These are phyloP conservation scores for Penicillium cinerascens DNA, from an alignment of 495 filamentous ascomycete species.

Conservation along the genomic window DNA sequence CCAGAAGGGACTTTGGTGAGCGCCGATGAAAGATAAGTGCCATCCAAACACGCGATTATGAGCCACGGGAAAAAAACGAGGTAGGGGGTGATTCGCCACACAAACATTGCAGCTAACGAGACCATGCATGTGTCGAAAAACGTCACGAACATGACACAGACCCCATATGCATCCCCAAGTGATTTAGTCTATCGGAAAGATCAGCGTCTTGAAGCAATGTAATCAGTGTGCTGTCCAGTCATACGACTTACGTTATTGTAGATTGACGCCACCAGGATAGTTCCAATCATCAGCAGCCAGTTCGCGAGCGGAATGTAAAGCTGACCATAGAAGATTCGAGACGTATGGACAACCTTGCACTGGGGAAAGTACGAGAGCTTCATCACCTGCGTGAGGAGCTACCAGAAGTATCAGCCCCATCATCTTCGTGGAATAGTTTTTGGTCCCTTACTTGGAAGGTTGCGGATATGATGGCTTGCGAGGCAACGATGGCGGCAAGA, in stretches of 20 bases:
- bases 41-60: constrained; percentile 58
- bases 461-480: constrained; percentile 74
- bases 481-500: constrained; percentile 70
- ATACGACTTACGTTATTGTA: constrained; percentile 67
- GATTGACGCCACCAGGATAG: constrained; percentile 66
- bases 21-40: constrained; percentile 62
- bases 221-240: too few relatives aligned
- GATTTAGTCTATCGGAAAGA: constrained; percentile 48
- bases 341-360: constrained; percentile 65
- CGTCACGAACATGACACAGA: constrained; percentile 72
- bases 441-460: constrained; percentile 48
- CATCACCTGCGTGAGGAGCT: constrained; percentile 70
- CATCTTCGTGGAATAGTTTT: not conserved
- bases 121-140: constrained; percentile 73
- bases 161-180: constrained; percentile 52
- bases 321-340: constrained; percentile 62
- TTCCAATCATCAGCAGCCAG: constrained; percentile 72
- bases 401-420: constrained; percentile 2
- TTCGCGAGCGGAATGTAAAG: constrained; percentile 70
- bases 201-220: too few relatives aligned
- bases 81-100: constrained; percentile 58
- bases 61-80: constrained; percentile 61
- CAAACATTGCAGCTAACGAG: constrained; percentile 60
- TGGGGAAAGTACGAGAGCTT: constrained; percentile 72
- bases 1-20: constrained; percentile 67